Evolutionary conservation across 805 yeast species (phyloP).

Genomic region (Pichia scutulata): DNA sequence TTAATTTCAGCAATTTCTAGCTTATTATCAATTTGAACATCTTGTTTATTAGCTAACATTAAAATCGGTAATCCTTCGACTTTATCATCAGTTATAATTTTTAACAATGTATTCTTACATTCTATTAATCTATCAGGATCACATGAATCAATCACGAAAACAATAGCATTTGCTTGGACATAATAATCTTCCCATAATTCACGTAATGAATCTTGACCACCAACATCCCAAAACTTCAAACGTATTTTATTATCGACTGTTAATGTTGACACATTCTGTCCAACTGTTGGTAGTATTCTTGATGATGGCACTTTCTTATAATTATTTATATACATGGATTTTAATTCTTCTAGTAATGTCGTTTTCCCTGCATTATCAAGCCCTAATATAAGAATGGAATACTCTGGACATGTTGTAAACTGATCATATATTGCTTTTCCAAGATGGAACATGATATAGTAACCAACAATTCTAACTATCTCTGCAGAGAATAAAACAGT

Average conservation of each 20-base stretch:
- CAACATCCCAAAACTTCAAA: conserved; percentile 91
- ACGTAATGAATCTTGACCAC: conserved; percentile 86
- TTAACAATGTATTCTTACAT: conserved; percentile 58
- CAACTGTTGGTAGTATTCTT: conserved; percentile 85
- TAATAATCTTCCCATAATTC: conserved; percentile 85
- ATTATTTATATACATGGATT: conserved; percentile 41
- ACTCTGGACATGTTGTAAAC: conserved; percentile 57
- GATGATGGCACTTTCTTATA: conserved; percentile 43
- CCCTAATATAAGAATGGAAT: conserved; percentile 76
- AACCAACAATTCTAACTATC: no score
- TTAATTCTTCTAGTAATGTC: conserved; percentile 61
- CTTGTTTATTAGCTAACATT: conserved; percentile 96
- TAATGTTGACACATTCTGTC: conserved; percentile 70
- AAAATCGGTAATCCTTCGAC: conserved; percentile 78
- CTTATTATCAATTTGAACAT: conserved; percentile 46
- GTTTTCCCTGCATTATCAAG: conserved; percentile 96
- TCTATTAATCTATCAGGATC: conserved; percentile 79
- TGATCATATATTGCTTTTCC: conserved; percentile 52
- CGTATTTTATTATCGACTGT: conserved; percentile 29
- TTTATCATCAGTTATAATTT: conserved; percentile 51
- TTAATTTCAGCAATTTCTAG: conserved; percentile 74
- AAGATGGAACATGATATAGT: conserved; percentile 54
- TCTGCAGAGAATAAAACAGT: no score
- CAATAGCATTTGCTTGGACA: conserved; percentile 79
- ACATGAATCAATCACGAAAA: conserved; percentile 87